Evolutionary conservation across 2,329 filamentous ascomycete genomes (phyloP), one percentile per base, ranked within the genome.

Genomic region (Hypoxylon rubiginosum): DNA sequence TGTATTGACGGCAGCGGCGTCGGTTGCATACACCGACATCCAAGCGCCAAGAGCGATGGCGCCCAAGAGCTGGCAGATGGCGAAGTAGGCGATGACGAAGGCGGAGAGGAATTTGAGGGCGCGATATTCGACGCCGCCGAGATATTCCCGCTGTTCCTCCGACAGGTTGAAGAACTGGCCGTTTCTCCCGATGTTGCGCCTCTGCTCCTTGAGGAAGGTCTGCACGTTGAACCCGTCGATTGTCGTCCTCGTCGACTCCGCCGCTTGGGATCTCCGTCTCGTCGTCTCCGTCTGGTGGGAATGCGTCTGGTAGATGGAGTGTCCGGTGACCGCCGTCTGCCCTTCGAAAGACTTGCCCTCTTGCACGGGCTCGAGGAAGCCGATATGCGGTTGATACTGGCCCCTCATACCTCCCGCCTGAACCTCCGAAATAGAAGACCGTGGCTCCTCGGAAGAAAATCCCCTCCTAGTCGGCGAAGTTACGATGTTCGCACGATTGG

Each of bases 61-160:
- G 1, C 86, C 86, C 3, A 90, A 74, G 1, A 90, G 60, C 72
- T 91, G 89, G 82, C 86, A 91, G 4, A 84, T 73, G 26, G 83
- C 67, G 65, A 82, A 86, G 75, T 86, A 88, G 10, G 77, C 64
- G 10, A 84, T 82, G 6, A 88, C 84, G 30, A 87, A 72, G 73
- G 81, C 81, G 6, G 81, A 79, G 2, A 88, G 77, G 19, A 86
- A 75, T 17, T 79, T 79, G 19, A 87, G 78, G 45, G 85, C 82
- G 19, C 82, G 79, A 69, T 87, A 87, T 71, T 87, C 85, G 48
- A 82, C 82, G 4, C 85, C 85, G 19, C 85, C 85, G 2, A 87
- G 77, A 54, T 81, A 75, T 51, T 84, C 81, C 46, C 84, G 79
- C 69, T 87, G 81, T 19, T 80, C 79, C 28, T 80, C 79, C 0